Percentiles rank a stretch among this genome's conserved stretches.
These are phyloP conservation scores for Pyrenula massariospora DNA, from an alignment of 495 filamentous ascomycete species.

Conservation along the genomic window DNA sequence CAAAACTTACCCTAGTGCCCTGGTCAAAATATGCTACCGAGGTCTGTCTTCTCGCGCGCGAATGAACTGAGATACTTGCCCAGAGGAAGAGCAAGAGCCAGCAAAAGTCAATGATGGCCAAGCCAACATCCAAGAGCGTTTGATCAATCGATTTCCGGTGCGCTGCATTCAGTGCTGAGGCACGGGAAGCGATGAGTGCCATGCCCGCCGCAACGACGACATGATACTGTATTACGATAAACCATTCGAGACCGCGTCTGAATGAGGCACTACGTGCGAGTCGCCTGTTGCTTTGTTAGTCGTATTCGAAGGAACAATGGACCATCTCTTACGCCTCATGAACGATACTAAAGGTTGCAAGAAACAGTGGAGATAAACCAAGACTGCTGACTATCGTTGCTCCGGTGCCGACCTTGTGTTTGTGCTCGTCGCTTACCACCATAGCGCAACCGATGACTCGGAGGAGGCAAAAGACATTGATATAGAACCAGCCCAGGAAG, in stretches of 20 bases:
- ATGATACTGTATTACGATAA: constrained; percentile 9
- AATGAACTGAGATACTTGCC: constrained; percentile 11
- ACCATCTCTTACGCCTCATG: constrained; percentile 27
- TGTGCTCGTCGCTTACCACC: constrained; percentile 11
- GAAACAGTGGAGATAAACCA: constrained; percentile 31
- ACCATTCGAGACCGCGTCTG: constrained; percentile 5
- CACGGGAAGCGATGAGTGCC: constrained; percentile 15
- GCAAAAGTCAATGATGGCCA: constrained; percentile 17
- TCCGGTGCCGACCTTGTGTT: constrained; percentile 5
- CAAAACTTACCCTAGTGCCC: constrained; percentile 10
- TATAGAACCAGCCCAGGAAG: constrained; percentile 26
- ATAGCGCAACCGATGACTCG: constrained; percentile 23
- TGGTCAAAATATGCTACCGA: constrained; percentile 3
- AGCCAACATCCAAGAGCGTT: constrained; percentile 18
- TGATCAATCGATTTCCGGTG: constrained; percentile 9
- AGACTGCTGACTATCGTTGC: constrained; percentile 27
- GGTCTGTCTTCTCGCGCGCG: constrained; percentile 1
- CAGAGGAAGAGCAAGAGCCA: constrained; percentile 19
- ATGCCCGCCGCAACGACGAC: constrained; percentile 15
- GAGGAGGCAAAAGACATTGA: constrained; percentile 23
- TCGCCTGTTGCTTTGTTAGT: constrained; percentile 4
- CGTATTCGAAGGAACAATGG: too few relatives aligned
- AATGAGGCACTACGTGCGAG: background rate
- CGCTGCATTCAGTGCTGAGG: constrained; percentile 12
- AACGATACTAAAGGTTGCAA: constrained; percentile 21